Evolutionary conservation across 345 rosid species (phyloP).

Genomic region (Crucihimalaya himalaica): DNA sequence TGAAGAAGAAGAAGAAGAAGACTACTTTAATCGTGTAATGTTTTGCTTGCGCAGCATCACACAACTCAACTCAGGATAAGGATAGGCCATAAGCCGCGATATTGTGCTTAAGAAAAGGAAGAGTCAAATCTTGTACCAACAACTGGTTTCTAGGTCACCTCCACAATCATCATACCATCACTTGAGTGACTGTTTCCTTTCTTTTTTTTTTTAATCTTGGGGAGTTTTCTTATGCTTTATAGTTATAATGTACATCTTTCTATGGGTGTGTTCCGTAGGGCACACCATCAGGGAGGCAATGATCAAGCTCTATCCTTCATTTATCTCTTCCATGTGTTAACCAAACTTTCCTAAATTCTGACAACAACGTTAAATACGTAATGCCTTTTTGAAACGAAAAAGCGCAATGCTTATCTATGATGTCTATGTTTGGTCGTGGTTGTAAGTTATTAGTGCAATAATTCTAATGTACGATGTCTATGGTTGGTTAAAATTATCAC

Average conservation of each 20-base stretch:
- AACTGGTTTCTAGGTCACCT: conserved; percentile 24
- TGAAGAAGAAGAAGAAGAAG: conserved; percentile 1
- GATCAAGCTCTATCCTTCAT: conserved; percentile 35
- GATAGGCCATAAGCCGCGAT: conserved; percentile 24
- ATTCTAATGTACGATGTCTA: background rate
- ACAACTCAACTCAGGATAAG: conserved; percentile 2
- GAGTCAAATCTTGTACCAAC: conserved; percentile 28
- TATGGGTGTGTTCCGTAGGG: conserved; percentile 17
- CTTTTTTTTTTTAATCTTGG: background rate
- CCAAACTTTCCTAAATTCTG: conserved; percentile 16
- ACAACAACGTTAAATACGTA: background rate
- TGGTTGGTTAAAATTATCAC: background rate
- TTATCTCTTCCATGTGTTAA: conserved; percentile 20
- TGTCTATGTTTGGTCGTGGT: background rate
- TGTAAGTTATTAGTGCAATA: background rate
- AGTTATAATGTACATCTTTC: conserved; percentile 37
- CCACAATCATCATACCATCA: conserved; percentile 19
- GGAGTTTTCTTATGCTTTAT: conserved; percentile 31
- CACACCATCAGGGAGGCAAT: conserved; percentile 32
- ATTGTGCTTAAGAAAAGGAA: conserved; percentile 23
- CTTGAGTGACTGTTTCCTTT: conserved; percentile 15
- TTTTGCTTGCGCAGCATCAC: conserved; percentile 22
- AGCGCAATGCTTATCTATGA: background rate
- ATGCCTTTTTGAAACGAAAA: conserved; percentile 3
- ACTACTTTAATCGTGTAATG: background rate